Percentiles rank a stretch among this genome's conserved stretches.
Conservation (phyloP, 1,284 basidiomycete species). For the Fomitopsis betulina region DNA sequence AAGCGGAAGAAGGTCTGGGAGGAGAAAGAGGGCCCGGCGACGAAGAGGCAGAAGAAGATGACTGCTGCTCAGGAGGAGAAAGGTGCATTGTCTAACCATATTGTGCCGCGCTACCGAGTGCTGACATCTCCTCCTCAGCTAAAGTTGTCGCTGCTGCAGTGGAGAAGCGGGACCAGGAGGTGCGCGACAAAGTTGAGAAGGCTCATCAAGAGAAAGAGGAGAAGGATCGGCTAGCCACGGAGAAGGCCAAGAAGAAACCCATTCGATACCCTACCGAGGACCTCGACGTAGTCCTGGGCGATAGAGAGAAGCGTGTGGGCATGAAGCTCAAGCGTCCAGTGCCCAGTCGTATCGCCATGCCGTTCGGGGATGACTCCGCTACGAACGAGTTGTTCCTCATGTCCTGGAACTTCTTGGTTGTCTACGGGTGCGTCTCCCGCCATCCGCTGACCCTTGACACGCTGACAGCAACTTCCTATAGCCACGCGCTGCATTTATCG, state of each 20-base stretch:
- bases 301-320: conserved; percentile 76
- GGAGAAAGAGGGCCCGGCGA: conserved; percentile 72
- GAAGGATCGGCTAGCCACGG: conserved; percentile 61
- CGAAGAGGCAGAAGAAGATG: conserved; percentile 79
- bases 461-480: conserved; percentile 24
- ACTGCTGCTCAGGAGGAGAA: conserved; percentile 66
- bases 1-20: conserved; percentile 88
- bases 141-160: conserved; percentile 35
- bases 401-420: conserved; percentile 90
- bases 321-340: conserved; percentile 66
- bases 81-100: conserved; percentile 37
- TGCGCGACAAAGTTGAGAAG: conserved; percentile 60
- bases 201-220: conserved; percentile 66
- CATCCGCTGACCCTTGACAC: background rate
- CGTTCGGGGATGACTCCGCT: conserved; percentile 68
- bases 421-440: conserved; percentile 72
- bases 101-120: conserved; percentile 2
- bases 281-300: conserved; percentile 71
- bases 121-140: conserved; percentile 21
- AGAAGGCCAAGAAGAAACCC: conserved; percentile 86
- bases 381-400: conserved; percentile 84
- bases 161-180: conserved; percentile 65
- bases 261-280: conserved; percentile 85
- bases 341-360: conserved; percentile 59
- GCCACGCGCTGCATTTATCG: conserved; percentile 86